phyloP scores from a whole-genome alignment of 345 rosid genomes.

The Toxicodendron radicans region DNA sequence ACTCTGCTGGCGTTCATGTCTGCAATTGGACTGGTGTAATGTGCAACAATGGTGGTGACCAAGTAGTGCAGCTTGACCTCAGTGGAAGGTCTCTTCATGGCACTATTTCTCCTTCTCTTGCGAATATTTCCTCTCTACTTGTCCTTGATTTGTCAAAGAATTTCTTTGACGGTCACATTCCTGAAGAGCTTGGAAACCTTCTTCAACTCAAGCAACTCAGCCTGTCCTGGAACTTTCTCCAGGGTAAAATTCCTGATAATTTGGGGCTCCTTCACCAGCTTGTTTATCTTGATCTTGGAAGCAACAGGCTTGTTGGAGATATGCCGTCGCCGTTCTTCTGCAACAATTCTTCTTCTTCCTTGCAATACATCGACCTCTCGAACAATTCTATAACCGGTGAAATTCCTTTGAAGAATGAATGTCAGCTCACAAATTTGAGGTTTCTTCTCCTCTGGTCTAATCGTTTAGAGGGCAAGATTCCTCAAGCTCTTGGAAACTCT shows the following conservation, averaged over 20 bases:
- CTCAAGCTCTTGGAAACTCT: slow-evolving; percentile 62
- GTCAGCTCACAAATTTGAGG: slow-evolving; percentile 51
- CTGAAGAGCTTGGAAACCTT: slow-evolving; percentile 60
- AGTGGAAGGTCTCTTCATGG: slow-evolving; percentile 61
- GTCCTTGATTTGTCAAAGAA: slow-evolving; percentile 79
- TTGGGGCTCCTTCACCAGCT: slow-evolving; percentile 50
- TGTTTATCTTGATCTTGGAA: slow-evolving; percentile 61
- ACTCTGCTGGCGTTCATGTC: slow-evolving; percentile 39
- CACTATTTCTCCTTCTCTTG: slow-evolving; percentile 56
- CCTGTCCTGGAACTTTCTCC: slow-evolving; percentile 64
- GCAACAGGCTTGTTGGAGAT: slow-evolving; percentile 52
- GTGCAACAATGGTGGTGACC: slow-evolving; percentile 53
- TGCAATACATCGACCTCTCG: slow-evolving; percentile 73
- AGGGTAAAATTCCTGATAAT: slow-evolving; percentile 60
- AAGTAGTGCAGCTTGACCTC: slow-evolving; percentile 52
- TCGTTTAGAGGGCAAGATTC: slow-evolving; percentile 52
- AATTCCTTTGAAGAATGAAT: slow-evolving; percentile 53
- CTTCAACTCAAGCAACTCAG: slow-evolving; percentile 52
- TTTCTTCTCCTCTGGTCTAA: slow-evolving; percentile 88
- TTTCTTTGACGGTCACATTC: slow-evolving; percentile 62
- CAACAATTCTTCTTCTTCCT: slow-evolving; percentile 51
- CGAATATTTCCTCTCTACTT: slow-evolving; percentile 57
- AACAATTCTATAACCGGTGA: slow-evolving; percentile 70
- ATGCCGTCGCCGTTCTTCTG: slow-evolving; percentile 65
- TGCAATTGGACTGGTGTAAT: slow-evolving; percentile 77